Base-by-base conservation (phyloP, 768 basidiomycete genomes). In the Agrocybe chaxingu region DNA sequence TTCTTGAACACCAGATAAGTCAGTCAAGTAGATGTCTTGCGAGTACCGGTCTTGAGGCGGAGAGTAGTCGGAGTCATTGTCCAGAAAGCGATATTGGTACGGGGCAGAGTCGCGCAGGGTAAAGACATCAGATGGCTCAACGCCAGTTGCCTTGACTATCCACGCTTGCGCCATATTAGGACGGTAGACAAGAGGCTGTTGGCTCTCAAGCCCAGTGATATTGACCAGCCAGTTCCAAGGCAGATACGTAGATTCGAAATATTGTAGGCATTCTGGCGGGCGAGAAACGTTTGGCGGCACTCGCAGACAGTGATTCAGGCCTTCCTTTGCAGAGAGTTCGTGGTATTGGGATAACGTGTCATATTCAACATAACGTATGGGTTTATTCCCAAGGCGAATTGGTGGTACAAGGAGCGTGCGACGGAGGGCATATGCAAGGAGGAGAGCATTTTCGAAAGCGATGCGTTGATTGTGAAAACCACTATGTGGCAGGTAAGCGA, bases 401-500 rank as follows among this genome's bases (percentile, higher is more conserved):
- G 86, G 85, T n/a, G 91, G 89, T 31, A 91, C 70, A 55, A 92
- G 78, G 31, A 92, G 73, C 8, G 89, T 93, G 52, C 89, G 84
- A 68, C 86, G 84, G 52, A 90, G 77, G 30, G 86, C 62, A 52
- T 68, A 72, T 1, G 89, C 76, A 45, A 92, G 77, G n/a, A 84
- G 72, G 13, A 92, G 76, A 2, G 88, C 91, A 59, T 93, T 93
- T 68, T 92, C 88, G 53, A 93, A 77, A 12, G 88, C 84, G 56
- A 93, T 90, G 32, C 89, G 84, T 68, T 92, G 89, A 65, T 90
- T 92, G 66, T 92, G 88, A 56, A 89, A 86, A 3, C 89, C 87
- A 54, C 87, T 89, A 63, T 92, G 89, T 9, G 90, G 89, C 13
- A 92, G 73, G 64, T 89, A 92, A 13, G 87, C 74, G 13, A 93